Evolutionary conservation across 176 grass and related monocot genomes (phyloP).

Genomic region (Juncus inflexus): DNA sequence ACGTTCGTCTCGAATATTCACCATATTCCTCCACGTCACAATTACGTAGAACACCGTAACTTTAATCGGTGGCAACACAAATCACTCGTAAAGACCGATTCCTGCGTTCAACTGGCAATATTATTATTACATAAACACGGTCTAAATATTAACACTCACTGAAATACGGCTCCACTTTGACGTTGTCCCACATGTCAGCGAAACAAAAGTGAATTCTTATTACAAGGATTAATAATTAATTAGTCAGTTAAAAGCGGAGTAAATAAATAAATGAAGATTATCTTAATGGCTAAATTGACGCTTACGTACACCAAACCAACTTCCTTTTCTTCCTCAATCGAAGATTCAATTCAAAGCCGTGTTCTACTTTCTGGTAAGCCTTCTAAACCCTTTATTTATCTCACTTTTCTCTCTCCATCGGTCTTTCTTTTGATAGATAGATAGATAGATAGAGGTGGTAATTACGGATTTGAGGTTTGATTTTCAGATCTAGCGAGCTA

Average conservation of each 20-base stretch:
- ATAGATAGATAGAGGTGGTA: neutral
- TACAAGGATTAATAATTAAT: neutral
- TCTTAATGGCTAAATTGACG: slow-evolving; percentile 8
- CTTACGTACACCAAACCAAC: no score
- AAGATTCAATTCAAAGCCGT: slow-evolving; percentile 8
- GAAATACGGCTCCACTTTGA: neutral
- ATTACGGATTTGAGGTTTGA: neutral
- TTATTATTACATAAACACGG: neutral
- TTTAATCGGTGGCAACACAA: no score
- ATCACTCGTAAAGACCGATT: no score
- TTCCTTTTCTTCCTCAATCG: no score
- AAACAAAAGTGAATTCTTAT: neutral
- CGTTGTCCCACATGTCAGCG: neutral
- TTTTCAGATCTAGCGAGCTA: slow-evolving; percentile 25
- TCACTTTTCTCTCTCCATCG: neutral
- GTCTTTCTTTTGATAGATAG: neutral
- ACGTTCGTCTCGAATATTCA: no score
- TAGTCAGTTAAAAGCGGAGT: neutral
- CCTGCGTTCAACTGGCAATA: no score
- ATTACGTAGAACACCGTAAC: no score
- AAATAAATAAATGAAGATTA: neutral
- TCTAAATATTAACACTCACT: neutral
- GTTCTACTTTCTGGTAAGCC: slow-evolving; percentile 4
- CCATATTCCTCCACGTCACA: no score
- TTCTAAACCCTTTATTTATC: neutral